A percentile compares a stretch with the other conserved stretches of the same genome.
Conservation (phyloP, 768 basidiomycete species). For the Rhodotorula graminis region DNA sequence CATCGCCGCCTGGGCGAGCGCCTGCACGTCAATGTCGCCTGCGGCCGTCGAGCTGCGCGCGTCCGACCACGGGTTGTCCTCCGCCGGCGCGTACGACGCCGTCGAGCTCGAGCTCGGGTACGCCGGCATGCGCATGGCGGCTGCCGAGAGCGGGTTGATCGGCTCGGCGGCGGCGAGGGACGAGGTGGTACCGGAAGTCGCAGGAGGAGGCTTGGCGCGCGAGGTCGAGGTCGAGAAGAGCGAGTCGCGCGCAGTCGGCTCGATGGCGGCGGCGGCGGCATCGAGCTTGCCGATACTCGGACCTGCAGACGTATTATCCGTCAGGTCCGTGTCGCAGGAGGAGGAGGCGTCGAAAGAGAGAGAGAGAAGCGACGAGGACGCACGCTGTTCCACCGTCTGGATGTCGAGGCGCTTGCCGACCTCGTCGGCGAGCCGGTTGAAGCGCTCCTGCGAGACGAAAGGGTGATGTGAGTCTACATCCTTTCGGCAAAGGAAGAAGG, state of each 20-base stretch:
- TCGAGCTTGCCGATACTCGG: conserved; percentile 85
- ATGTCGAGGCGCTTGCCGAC: conserved; percentile 90
- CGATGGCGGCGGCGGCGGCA: conserved; percentile 58
- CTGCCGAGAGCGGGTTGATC: conserved; percentile 30
- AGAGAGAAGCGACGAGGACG: neutral
- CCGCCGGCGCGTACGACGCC: neutral
- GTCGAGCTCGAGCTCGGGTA: conserved; percentile 3
- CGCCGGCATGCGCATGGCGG: conserved; percentile 33
- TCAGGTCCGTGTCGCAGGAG: conserved; percentile 37
- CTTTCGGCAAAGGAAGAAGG: neutral
- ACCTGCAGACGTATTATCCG: conserved; percentile 50
- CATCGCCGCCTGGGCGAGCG: conserved; percentile 46
- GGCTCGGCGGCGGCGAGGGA: neutral
- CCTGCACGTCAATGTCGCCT: conserved; percentile 48
- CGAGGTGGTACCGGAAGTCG: neutral
- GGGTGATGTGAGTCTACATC: too few species aligned
- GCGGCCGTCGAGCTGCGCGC: conserved; percentile 39
- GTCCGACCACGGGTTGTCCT: conserved; percentile 20
- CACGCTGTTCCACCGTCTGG: conserved; percentile 61
- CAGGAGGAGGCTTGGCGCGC: neutral
- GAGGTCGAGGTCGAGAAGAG: conserved; percentile 52
- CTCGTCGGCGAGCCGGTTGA: conserved; percentile 88
- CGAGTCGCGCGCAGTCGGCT: conserved; percentile 82
- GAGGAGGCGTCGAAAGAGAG: neutral
- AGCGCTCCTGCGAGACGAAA: conserved; percentile 56